A percentile compares a stretch with the other conserved stretches of the same genome.
phyloP scores from a whole-genome alignment of 495 filamentous ascomycete species.

The Polyplosphaeria fusca region DNA sequence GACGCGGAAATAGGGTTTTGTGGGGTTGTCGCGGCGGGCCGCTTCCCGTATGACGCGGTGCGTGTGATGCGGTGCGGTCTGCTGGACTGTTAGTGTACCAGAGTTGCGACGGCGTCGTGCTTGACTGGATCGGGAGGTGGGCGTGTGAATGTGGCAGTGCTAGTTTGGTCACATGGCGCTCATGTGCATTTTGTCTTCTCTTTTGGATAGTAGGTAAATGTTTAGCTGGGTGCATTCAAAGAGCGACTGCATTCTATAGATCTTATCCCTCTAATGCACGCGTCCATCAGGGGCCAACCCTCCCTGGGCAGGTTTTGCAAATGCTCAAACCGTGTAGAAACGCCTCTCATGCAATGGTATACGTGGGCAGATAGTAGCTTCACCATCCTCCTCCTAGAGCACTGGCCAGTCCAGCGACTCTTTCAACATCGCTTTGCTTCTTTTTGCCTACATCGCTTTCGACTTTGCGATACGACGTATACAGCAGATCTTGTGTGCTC shows the following conservation, averaged over 20 bases:
- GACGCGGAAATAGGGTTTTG: background rate
- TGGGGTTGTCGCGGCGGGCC: background rate
- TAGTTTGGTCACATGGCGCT: too few species aligned
- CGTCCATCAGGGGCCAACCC: too few species aligned
- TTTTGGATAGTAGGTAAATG: too few species aligned
- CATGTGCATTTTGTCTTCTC: too few species aligned
- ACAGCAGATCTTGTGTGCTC: constrained; percentile 66
- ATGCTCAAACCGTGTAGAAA: constrained; percentile 11
- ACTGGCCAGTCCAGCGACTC: constrained; percentile 82
- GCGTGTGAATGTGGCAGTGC: too few species aligned
- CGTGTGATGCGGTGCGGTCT: background rate
- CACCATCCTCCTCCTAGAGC: constrained; percentile 95
- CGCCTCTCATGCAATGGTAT: constrained; percentile 12
- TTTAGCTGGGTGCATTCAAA: too few species aligned
- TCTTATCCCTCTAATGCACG: too few species aligned
- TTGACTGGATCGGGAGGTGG: background rate
- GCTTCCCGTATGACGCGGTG: background rate
- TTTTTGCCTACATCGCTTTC: constrained; percentile 92
- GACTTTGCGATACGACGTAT: constrained; percentile 85
- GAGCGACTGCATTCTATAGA: too few species aligned
- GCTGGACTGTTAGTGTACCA: background rate
- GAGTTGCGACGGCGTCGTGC: background rate
- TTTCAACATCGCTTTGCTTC: constrained; percentile 63
- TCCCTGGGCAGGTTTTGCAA: too few species aligned
- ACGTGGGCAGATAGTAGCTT: background rate